Conservation (phyloP, 2,329 filamentous ascomycete genomes). For the Colletotrichum limetticola region DNA sequence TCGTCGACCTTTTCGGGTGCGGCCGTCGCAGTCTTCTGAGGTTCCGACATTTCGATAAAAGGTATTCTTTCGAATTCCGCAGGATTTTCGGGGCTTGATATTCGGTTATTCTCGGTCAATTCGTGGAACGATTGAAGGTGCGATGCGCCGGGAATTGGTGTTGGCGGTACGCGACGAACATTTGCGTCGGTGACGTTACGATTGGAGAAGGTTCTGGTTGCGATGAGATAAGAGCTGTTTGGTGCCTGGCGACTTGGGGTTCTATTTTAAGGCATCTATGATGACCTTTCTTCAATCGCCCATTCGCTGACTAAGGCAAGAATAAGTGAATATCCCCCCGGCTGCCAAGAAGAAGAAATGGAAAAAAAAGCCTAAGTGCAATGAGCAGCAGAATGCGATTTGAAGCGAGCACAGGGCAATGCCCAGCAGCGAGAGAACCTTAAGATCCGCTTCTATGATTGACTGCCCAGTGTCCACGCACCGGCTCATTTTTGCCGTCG, state of each 20-base stretch:
- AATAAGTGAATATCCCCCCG: not conserved
- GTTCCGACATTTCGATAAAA: not conserved
- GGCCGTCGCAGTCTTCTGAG: constrained; percentile 4
- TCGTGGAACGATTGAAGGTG: not conserved
- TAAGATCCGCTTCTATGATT: constrained; percentile 30
- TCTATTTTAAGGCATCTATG: not conserved
- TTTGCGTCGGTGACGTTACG: constrained; percentile 13
- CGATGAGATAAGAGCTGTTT: constrained; percentile 30
- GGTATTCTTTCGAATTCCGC: not conserved
- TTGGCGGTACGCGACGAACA: not conserved
- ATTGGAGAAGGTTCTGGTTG: not conserved
- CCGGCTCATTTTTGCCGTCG: not conserved
- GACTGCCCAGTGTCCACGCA: not conserved
- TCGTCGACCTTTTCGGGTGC: constrained; percentile 19
- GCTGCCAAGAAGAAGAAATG: not conserved
- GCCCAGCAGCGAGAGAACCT: not conserved
- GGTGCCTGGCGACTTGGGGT: not conserved
- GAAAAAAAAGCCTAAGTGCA: not conserved
- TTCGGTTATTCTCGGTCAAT: not conserved
- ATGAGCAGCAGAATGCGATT: not conserved
- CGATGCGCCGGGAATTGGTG: not conserved
- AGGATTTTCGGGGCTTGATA: rapidly evolving
- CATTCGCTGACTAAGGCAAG: not conserved
- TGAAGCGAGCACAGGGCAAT: constrained; percentile 1
- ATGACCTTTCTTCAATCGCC: not conserved